Evolutionary conservation across 495 filamentous ascomycete genomes (phyloP), one percentile per base, ranked within the genome.

Genomic region (Talaromyces borbonicus): DNA sequence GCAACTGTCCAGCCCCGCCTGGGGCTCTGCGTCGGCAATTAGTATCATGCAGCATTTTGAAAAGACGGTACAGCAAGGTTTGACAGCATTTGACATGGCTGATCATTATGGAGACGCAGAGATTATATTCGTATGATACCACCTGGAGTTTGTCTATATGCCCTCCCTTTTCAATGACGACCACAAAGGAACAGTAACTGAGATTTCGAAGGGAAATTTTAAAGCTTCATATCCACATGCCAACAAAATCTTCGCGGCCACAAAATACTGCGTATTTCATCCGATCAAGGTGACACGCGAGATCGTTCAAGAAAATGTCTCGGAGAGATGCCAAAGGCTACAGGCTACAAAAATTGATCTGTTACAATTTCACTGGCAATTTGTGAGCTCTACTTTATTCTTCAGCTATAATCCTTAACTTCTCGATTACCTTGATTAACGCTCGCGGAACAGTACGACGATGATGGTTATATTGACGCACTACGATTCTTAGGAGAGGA

Each of bases 281-380:
- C 55, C 55, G 18, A 55, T 56, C 20, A 54, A 22, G 1, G 40
- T 68, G n/a, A 57, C 63, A 3, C 46, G 50, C 18, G 57, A 62
- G 3, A 56, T 48, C 25, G 56, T 70, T 0, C 52, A 58, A 14
- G 50, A 53, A 0, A 67, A 61, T 25, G 60, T 69, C 11, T 50
- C 53, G 11, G 63, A 72, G 49, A 52, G 66, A 18, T 63, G 58
- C 16, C 57, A 57, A 20, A 48, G 58, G 12, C 46, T 72, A 18
- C 49, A 58, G 4, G 54, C 51, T 9, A 38, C 60, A 1, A 53
- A 59, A 18, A 52, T 69, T 11, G 68, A 70, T 48, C 55, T 70
- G 6, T 49, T 72, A 7, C 67, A 72, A 48, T 67, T 72, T 48
- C 68, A 70, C 45, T 72, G 66, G 65, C 62, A 70, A 49, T 55